Evolutionary conservation across 352 stramenopile species (phyloP), one percentile per base, ranked within the genome.

Genomic region (Globisporangium emineosum): DNA sequence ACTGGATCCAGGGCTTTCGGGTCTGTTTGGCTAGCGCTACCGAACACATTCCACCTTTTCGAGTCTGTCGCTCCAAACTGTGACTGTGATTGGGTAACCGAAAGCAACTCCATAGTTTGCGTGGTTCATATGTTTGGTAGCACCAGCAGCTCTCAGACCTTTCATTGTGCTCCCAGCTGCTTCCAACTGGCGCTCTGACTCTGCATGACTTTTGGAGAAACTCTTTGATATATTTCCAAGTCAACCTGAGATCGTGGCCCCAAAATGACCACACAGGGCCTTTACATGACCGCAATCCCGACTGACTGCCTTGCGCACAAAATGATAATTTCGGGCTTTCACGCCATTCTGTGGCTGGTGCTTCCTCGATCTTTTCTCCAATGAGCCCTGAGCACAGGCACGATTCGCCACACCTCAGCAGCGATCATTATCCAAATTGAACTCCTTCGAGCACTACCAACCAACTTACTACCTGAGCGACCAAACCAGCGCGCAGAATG

Each of bases 141-240:
- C 52, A 43, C 5, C 32, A 58, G 6, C 30, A 58, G 30, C 3
- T 21, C 52, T 1, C 2, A 2, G 21, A 29, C n/a, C n/a, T n/a
- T 45, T 5, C 29, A 43, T n/a, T 58, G 21, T 58, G 52, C 30
- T 58, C 52, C 52, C 52, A 58, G 8, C 52, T 58, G 52, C 52
- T 45, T 30, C n/a, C 21, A 29, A 33, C 52, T 42, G n/a, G 30
- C 30, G 29, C n/a, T 58, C 52, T n/a, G 30, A 45, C 52, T 45
- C 52, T 45, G 52, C 21, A 1, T n/a, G 6, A 19, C 19, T 13
- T 43, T 30, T 25, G 33, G 10, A n/a, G n/a, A n/a, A n/a, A n/a
- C n/a, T n/a, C n/a, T n/a, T n/a, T n/a, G n/a, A n/a, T n/a, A n/a
- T n/a, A n/a, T n/a, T n/a, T n/a, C 25, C 25, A 29, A 35, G 32